phyloP scores from a whole-genome alignment of 768 basidiomycete species.

The Kockovaella imperatae region DNA sequence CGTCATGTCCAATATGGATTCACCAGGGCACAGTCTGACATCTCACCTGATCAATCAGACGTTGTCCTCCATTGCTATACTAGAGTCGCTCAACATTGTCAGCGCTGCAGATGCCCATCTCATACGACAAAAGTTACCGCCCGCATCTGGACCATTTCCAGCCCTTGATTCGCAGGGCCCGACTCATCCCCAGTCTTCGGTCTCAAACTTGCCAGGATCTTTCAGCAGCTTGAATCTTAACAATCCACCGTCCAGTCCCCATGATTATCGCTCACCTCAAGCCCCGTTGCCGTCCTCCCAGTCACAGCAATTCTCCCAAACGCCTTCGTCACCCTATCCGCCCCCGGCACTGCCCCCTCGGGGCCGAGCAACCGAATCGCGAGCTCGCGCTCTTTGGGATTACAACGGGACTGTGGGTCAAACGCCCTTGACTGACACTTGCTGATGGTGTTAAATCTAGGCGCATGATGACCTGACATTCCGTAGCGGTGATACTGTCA shows the following conservation, averaged over 20 bases:
- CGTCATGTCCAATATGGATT: neutral
- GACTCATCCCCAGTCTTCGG: neutral
- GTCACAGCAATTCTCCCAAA: too few species aligned
- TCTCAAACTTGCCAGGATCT: constrained; percentile 4
- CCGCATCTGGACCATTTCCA: constrained; percentile 36
- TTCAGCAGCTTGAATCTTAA: constrained; percentile 10
- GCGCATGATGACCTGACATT: constrained; percentile 75
- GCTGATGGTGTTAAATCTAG: too few species aligned
- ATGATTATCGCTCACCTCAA: neutral
- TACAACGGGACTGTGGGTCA: constrained; percentile 30
- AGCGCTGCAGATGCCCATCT: constrained; percentile 22
- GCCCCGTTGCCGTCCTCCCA: neutral
- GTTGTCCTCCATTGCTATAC: constrained; percentile 20
- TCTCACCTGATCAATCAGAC: constrained; percentile 35
- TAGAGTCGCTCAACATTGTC: constrained; percentile 28
- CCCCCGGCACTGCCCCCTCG: constrained; percentile 13
- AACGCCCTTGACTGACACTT: constrained; percentile 1
- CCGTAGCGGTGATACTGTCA: constrained; percentile 62
- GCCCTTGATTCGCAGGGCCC: constrained; percentile 5
- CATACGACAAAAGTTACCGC: constrained; percentile 31
- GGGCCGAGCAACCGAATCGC: constrained; percentile 7
- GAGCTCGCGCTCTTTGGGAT: constrained; percentile 33
- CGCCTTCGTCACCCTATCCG: too few species aligned
- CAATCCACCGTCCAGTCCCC: too few species aligned
- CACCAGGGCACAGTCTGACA: constrained; percentile 23